Conservation (phyloP, 495 filamentous ascomycete species). For the Aspergillus diversus region DNA sequence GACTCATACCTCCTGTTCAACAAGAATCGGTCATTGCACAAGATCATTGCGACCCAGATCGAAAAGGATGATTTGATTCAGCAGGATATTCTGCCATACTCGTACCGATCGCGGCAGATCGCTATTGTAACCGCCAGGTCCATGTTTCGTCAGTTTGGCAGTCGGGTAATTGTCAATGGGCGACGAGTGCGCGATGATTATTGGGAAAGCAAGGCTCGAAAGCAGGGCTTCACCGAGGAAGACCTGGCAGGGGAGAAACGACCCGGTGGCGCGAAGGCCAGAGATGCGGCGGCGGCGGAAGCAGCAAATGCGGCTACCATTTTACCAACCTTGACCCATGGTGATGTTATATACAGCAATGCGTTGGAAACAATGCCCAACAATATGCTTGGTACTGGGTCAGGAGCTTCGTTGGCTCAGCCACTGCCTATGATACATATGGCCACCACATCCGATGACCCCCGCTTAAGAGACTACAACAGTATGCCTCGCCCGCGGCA, state of each 20-base stretch:
- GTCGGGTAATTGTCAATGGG: slow-evolving; percentile 86
- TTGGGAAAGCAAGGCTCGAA: slow-evolving; percentile 95
- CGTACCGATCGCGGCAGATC: slow-evolving; percentile 96
- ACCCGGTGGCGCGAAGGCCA: slow-evolving; percentile 85
- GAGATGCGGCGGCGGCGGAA: slow-evolving; percentile 65
- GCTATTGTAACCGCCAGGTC: slow-evolving; percentile 98
- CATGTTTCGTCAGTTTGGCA: slow-evolving; percentile 99
- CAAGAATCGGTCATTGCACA: slow-evolving; percentile 96
- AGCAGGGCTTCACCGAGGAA: slow-evolving; percentile 98
- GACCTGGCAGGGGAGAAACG: slow-evolving; percentile 96
- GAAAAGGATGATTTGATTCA: slow-evolving; percentile 97
- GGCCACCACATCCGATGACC: slow-evolving; percentile 74
- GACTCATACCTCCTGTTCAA: slow-evolving; percentile 99
- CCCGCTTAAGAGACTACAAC: slow-evolving; percentile 78
- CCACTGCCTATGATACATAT: slow-evolving; percentile 86
- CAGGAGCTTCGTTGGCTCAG: slow-evolving; percentile 60
- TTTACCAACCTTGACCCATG: slow-evolving; percentile 61
- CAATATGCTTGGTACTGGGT: slow-evolving; percentile 66
- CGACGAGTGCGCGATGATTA: slow-evolving; percentile 95
- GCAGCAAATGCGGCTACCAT: slow-evolving; percentile 50
- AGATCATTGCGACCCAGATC: slow-evolving; percentile 94
- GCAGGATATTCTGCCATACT: slow-evolving; percentile 95
- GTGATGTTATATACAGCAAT: slow-evolving; percentile 84
- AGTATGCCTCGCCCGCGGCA: slow-evolving; percentile 84
- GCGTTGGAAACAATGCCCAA: slow-evolving; percentile 66